Evolutionary conservation across 73 alveolate genomes (phyloP), one percentile per base, ranked within the genome.

Genomic region (Paramecium biaurelia): DNA sequence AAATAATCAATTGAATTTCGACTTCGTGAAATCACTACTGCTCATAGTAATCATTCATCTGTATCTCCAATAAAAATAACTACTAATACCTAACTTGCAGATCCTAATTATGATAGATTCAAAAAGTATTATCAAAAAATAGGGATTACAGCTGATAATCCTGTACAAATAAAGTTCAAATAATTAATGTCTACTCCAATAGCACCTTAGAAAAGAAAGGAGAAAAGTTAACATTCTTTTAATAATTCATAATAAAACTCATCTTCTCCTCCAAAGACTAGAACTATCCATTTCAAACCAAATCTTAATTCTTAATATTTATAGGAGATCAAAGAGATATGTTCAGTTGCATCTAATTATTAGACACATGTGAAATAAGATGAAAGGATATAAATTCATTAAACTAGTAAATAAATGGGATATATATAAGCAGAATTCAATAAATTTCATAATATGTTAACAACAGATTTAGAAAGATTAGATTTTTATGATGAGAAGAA

Each of bases 1-100:
- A 79, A 76, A 79, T 34, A 79, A 79, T 79, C 90, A 38, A 79
- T 79, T 24, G 90, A 79, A 24, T 79, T 20, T 45, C 45, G 90
- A 43, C 32, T 79, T 8, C 47, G 74, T 21, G 76, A 43, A 34
- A 79, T 79, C 14, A 18, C 56, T 24, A 43, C 70, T 38, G 84
- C 84, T 28, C 87, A 67, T 5, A 79, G 72, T 45, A 79, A 79
- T 79, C 47, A 41, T 47, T 47, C 90, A 38, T 79, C 90, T 18
- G 42, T 23, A 20, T 42, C 90, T 43, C 90, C 90, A 43, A 23
- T 42, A 43, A 53, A 53, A 53, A 53, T 18, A 18, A 79, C n/a
- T 23, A 32, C 86, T 37, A 35, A 20, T 30, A 37, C 67, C 26
- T 18, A 72, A 72, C 28, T 42, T 14, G 12, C 30, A 32, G 90